These are phyloP conservation scores for Apodospora peruviana DNA, from an alignment of 495 filamentous ascomycete species.

Conservation along the genomic window DNA sequence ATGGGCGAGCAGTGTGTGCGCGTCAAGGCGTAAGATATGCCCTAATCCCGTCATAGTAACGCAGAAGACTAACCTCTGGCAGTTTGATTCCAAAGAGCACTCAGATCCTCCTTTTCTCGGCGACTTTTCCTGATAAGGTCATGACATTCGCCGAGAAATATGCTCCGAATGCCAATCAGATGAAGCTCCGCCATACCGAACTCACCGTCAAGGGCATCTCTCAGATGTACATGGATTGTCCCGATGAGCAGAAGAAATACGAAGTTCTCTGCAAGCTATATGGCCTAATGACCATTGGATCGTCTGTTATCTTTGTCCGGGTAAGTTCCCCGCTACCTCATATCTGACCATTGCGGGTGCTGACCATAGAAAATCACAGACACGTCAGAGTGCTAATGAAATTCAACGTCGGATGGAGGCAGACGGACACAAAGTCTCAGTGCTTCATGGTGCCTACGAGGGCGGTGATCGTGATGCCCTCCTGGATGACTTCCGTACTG, in stretches of 20 bases:
- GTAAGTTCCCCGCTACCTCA: slow-evolving; percentile 41
- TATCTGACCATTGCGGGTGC: not conserved
- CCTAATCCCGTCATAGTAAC: not conserved
- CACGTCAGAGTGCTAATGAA: slow-evolving; percentile 69
- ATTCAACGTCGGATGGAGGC: slow-evolving; percentile 80
- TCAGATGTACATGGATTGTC: slow-evolving; percentile 92
- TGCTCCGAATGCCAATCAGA: slow-evolving; percentile 77
- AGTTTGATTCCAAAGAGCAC: slow-evolving; percentile 64
- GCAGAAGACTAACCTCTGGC: slow-evolving; percentile 14
- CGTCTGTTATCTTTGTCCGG: slow-evolving; percentile 95
- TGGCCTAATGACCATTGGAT: slow-evolving; percentile 89
- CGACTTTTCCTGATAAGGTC: slow-evolving; percentile 86
- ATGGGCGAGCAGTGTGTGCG: slow-evolving; percentile 90
- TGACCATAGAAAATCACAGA: slow-evolving; percentile 45
- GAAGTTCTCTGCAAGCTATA: slow-evolving; percentile 84
- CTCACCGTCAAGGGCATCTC: slow-evolving; percentile 95
- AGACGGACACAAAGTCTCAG: slow-evolving; percentile 87
- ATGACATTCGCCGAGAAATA: slow-evolving; percentile 72
- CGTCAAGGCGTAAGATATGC: slow-evolving; percentile 63
- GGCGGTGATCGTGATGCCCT: slow-evolving; percentile 76
- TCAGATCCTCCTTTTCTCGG: slow-evolving; percentile 91
- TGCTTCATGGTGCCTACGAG: slow-evolving; percentile 79
- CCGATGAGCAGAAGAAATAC: slow-evolving; percentile 76
- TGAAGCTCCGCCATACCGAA: slow-evolving; percentile 83
- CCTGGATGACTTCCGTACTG: slow-evolving; percentile 81